phyloP scores from a whole-genome alignment of 495 filamentous ascomycete genomes.

The Friedmanniomyces endolithicus region DNA sequence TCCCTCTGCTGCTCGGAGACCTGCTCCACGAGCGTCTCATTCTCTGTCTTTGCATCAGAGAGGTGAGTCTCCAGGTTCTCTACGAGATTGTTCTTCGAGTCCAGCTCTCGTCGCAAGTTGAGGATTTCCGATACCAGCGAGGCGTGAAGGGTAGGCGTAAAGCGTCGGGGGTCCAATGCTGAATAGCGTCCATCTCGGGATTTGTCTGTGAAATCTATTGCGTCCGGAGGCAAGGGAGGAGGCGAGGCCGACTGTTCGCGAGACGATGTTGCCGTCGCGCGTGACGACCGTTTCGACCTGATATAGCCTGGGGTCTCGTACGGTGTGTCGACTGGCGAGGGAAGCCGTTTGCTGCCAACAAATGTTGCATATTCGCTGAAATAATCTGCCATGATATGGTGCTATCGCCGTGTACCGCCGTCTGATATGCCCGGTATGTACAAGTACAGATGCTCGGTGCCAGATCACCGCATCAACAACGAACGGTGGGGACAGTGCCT shows the following conservation, averaged over 20 bases:
- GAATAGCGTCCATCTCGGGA: conserved; percentile 60
- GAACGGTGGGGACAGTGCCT: background rate
- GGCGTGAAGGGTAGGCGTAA: conserved; percentile 90
- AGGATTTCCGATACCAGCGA: conserved; percentile 92
- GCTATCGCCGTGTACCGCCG: background rate
- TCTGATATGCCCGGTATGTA: background rate
- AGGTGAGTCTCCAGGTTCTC: conserved; percentile 69
- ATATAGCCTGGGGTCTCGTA: conserved; percentile 48
- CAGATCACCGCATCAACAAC: background rate
- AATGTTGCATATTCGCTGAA: conserved; percentile 26
- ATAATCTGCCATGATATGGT: conserved; percentile 22
- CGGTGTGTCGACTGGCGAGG: conserved; percentile 55
- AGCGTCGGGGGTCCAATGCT: conserved; percentile 73
- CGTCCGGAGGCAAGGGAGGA: conserved; percentile 41
- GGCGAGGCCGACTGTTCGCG: conserved; percentile 53
- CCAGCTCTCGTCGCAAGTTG: conserved; percentile 70
- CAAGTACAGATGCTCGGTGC: background rate
- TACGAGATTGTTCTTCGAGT: conserved; percentile 72
- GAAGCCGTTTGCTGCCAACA: conserved; percentile 38
- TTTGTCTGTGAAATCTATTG: conserved; percentile 31
- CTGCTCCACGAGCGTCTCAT: conserved; percentile 51
- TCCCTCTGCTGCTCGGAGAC: conserved; percentile 56
- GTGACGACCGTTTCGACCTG: conserved; percentile 40
- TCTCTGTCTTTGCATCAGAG: conserved; percentile 57
- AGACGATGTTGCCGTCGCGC: conserved; percentile 34